Evolutionary conservation across 306 rosid genomes (phyloP), one percentile per base, ranked within the genome.

Genomic region (Senna siamea): DNA sequence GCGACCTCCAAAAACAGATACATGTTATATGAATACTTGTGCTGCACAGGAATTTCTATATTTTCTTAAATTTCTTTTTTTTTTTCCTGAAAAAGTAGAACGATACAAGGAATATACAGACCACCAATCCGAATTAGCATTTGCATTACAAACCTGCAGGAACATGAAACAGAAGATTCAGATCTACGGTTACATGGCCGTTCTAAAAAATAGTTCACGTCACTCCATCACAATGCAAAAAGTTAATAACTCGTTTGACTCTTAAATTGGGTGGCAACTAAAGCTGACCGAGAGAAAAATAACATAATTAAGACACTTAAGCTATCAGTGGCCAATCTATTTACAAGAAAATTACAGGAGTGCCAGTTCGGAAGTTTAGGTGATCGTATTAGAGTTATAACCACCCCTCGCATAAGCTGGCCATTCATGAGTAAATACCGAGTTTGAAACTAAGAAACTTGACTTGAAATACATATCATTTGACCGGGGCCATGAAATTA

Each of bases 111-210:
- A 84, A 82, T 87, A 83, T 87, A 91, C 95, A 89, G 82, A 86
- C 64, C 88, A 78, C 81, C 82, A 69, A 75, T 84, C 93, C 86
- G 85, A 80, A 80, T 83, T 89, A 87, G 89, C 89, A 75, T 85
- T 87, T 87, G 70, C 81, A 73, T 70, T 79, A 87, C 84, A 85
- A 82, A 89, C 97, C 97, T 91, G 97, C 95, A 91, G 80, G 85
- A 78, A 85, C 84, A 87, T 51, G 85, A 91, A 89, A 87, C 80
- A 87, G 85, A 86, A 77, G 79, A 79, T 87, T 91, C 91, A 91
- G 97, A 82, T 81, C 59, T 73, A 79, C 69, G 69, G 71, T 72
- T 59, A 81, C 93, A 78, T 60, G n/a, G n/a, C n/a, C n/a, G n/a
- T n/a, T n/a, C n/a, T n/a, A n/a, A n/a, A n/a, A n/a, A n/a, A n/a